Evolutionary conservation across 495 filamentous ascomycete species (phyloP).

Genomic region (Xylaria longipes): DNA sequence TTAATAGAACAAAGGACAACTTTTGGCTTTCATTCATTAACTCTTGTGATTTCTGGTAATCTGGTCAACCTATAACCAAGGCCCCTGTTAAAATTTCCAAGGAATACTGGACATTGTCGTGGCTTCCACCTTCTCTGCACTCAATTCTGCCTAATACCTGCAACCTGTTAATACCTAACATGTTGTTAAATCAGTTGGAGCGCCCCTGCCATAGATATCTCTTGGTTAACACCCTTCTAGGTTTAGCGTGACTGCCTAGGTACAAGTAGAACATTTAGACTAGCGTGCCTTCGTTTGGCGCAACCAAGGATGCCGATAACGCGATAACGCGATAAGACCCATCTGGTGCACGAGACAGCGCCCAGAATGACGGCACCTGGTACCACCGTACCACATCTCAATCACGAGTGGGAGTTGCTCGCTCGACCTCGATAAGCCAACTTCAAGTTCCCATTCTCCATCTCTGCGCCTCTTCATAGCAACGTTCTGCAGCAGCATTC

Average conservation of each 20-base stretch:
- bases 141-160: not conserved
- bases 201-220: too few relatives aligned
- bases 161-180: too few relatives aligned
- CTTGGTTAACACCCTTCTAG: not conserved
- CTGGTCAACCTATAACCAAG: not conserved
- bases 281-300: constrained; percentile 6
- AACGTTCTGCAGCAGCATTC: not conserved
- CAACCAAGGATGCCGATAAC: constrained; percentile 14
- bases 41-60: not conserved
- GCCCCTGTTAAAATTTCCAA: too few relatives aligned
- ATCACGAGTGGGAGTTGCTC: constrained; percentile 5
- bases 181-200: too few relatives aligned
- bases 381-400: not conserved
- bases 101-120: too few relatives aligned
- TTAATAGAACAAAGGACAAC: not conserved
- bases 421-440: constrained; percentile 1
- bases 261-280: too few relatives aligned
- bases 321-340: constrained; percentile 22
- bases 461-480: not conserved
- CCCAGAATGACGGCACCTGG: constrained; percentile 19
- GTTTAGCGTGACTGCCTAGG: too few relatives aligned
- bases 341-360: not conserved
- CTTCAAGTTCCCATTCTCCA: not conserved
- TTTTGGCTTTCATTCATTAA: too few relatives aligned
- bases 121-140: not conserved